Evolutionary conservation across 2,329 filamentous ascomycete genomes (phyloP).

Genomic region (Incumbomyces delicatus): DNA sequence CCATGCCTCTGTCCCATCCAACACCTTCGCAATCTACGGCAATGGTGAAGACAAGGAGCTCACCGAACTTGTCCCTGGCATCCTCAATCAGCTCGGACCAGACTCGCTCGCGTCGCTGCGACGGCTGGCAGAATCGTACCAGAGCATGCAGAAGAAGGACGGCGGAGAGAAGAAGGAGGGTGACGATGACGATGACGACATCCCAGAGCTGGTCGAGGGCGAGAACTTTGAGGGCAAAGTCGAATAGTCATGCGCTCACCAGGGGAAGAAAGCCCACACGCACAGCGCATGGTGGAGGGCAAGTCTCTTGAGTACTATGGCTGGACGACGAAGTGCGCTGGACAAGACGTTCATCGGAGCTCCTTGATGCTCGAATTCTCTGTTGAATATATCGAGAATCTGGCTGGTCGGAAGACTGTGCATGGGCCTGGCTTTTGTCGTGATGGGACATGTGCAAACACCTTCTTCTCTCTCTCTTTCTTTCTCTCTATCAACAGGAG

Average conservation of each 20-base stretch:
- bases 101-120: constrained; percentile 95
- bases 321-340: too few relatives aligned
- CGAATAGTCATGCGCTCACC: constrained; percentile 51
- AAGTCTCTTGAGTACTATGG: too few relatives aligned
- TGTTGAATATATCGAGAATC: too few relatives aligned
- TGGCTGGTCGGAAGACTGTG: too few relatives aligned
- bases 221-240: constrained; percentile 98
- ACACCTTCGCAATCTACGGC: constrained; percentile 99
- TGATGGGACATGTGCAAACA: too few relatives aligned
- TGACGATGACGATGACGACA: constrained; percentile 72
- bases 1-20: constrained; percentile 90
- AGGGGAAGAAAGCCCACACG: too few relatives aligned
- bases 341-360: too few relatives aligned
- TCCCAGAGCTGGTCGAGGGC: constrained; percentile 91
- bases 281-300: too few relatives aligned
- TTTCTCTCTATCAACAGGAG: too few relatives aligned
- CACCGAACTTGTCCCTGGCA: constrained; percentile 96
- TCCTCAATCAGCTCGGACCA: constrained; percentile 98
- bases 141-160: constrained; percentile 94
- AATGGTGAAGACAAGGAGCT: constrained; percentile 99
- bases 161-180: constrained; percentile 62
- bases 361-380: neutral
- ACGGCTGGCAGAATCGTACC: constrained; percentile 98
- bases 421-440: too few relatives aligned
- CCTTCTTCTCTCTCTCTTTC: too few relatives aligned